A percentile compares a stretch with the other conserved stretches of the same genome.
Evolutionary conservation across 192 early-diverging fungal species (phyloP).

Genomic region (Geranomyces variabilis): DNA sequence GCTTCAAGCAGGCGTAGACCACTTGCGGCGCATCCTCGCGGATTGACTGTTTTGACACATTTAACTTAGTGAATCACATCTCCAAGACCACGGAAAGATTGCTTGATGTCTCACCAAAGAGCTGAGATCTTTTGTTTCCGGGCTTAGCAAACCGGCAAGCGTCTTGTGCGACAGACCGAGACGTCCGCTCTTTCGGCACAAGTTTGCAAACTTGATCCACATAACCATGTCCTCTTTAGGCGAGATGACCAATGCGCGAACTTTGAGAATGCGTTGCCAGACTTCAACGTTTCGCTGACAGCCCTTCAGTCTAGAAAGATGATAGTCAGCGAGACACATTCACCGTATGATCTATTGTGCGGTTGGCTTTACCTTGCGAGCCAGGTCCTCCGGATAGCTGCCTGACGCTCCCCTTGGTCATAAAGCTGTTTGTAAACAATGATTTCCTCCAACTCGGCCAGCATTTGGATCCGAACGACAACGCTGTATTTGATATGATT

Average conservation of each 20-base stretch:
- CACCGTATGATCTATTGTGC: not conserved
- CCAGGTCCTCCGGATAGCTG: conserved; percentile 85
- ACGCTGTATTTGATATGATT: conserved; percentile 38
- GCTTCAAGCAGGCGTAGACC: conserved; percentile 91
- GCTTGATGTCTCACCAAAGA: conserved; percentile 32
- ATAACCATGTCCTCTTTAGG: conserved; percentile 93
- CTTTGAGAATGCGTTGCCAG: conserved; percentile 89
- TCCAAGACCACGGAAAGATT: not conserved
- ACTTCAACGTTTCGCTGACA: conserved; percentile 93
- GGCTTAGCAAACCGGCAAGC: conserved; percentile 67
- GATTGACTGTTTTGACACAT: conserved; percentile 37
- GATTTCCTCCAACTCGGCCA: conserved; percentile 96
- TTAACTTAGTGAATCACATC: not conserved
- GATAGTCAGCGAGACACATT: too few relatives aligned
- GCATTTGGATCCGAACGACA: conserved; percentile 95
- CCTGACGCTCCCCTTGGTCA: conserved; percentile 76
- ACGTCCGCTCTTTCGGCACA: conserved; percentile 88
- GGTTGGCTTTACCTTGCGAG: conserved; percentile 60
- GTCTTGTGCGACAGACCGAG: conserved; percentile 81
- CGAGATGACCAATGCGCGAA: conserved; percentile 84
- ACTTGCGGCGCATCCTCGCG: conserved; percentile 66
- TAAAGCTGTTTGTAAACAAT: conserved; percentile 83
- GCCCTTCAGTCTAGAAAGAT: conserved; percentile 81
- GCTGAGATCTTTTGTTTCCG: conserved; percentile 57
- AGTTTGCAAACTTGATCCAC: conserved; percentile 94